Base-by-base conservation (phyloP, 2,329 filamentous ascomycete species). In the Rugonectria rugulosa region DNA sequence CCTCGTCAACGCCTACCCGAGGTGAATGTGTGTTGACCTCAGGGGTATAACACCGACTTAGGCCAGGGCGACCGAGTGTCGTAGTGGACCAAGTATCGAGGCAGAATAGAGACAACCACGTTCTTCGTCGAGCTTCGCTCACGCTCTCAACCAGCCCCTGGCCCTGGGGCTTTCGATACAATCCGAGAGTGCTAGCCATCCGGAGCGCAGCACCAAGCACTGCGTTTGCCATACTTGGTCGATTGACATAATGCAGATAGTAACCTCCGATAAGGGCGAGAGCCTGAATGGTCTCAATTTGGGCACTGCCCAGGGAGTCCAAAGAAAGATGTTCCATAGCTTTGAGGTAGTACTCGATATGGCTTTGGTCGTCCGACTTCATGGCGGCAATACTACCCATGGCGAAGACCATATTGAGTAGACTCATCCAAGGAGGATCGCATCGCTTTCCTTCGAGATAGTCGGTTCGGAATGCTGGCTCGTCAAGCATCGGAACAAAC, bases 61-160 rank as follows among this genome's bases (percentile, higher is more conserved):
- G 85, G 4, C 86, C 89, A 4, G 88, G 88, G 32, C 88, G 81
- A 2, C 88, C 88, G 60, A 90, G 81, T 2, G 88, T 90, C 26
- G 87, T 88, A 14, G 84, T 86, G 0, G 86, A 87, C 88, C 88
- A 91, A 0, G 88, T 89, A 68, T 91, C 89, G 19, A 92, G 78
- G 67, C 87, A 89, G 70, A 90, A 88, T 6, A 91, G 72, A 43
- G 82, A 88, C 88, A 88, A 91, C 88, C 89, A 92, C 4, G 89
- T 89, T 27, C 87, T 80, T 51, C 86, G 78, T 53, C 86, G 80
- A 10, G 85, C 83, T 68, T 90, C 87, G 15, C 59, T 44, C 8
- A 37, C 48, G 21, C 48, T 27, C 38, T 56, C 48, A n/a, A 44
- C 52, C 10, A 32, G 27, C 6, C 53, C 59, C 9, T 46, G 21